A percentile compares a stretch with the other conserved stretches of the same genome.
phyloP scores from a whole-genome alignment of 768 basidiomycete genomes.

The Leccinum subgranulosum region DNA sequence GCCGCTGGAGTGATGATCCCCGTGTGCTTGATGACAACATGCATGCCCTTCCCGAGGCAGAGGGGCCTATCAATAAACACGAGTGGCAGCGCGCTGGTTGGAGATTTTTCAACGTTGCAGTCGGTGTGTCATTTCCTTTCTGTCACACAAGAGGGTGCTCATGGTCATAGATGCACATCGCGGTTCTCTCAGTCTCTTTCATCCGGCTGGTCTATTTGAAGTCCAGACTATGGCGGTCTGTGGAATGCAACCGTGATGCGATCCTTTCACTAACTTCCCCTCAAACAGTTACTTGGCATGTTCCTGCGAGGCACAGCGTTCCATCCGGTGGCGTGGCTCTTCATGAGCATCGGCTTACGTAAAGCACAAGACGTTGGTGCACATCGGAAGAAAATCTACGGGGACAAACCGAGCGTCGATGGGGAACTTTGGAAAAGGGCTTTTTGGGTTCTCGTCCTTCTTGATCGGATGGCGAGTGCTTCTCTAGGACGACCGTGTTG shows the following conservation, averaged over 20 bases:
- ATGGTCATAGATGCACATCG: slow-evolving; percentile 46
- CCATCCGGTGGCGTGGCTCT: slow-evolving; percentile 51
- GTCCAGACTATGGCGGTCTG: slow-evolving; percentile 54
- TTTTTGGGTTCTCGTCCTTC: slow-evolving; percentile 66
- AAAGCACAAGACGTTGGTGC: slow-evolving; percentile 77
- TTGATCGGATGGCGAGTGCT: slow-evolving; percentile 56
- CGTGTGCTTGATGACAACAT: slow-evolving; percentile 46
- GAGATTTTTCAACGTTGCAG: slow-evolving; percentile 56
- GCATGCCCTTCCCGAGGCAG: slow-evolving; percentile 20
- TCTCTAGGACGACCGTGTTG: slow-evolving; percentile 54
- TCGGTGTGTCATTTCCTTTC: slow-evolving; percentile 36
- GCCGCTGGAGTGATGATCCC: slow-evolving; percentile 61
- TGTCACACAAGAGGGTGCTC: background rate
- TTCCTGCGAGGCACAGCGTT: slow-evolving; percentile 51
- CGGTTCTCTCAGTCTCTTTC: slow-evolving; percentile 47
- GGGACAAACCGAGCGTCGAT: slow-evolving; percentile 43
- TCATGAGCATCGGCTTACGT: slow-evolving; percentile 50
- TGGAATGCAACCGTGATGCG: slow-evolving; percentile 11
- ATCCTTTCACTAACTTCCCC: slow-evolving; percentile 6
- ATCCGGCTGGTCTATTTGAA: slow-evolving; percentile 59
- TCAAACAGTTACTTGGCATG: slow-evolving; percentile 47
- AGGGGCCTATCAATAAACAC: slow-evolving; percentile 24
- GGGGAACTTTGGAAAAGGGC: slow-evolving; percentile 77
- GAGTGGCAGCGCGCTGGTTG: slow-evolving; percentile 58
- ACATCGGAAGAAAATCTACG: slow-evolving; percentile 63